A percentile compares a stretch with the other conserved stretches of the same genome.
phyloP scores from a whole-genome alignment of 495 filamentous ascomycete genomes.

The Daldinia caldariorum region DNA sequence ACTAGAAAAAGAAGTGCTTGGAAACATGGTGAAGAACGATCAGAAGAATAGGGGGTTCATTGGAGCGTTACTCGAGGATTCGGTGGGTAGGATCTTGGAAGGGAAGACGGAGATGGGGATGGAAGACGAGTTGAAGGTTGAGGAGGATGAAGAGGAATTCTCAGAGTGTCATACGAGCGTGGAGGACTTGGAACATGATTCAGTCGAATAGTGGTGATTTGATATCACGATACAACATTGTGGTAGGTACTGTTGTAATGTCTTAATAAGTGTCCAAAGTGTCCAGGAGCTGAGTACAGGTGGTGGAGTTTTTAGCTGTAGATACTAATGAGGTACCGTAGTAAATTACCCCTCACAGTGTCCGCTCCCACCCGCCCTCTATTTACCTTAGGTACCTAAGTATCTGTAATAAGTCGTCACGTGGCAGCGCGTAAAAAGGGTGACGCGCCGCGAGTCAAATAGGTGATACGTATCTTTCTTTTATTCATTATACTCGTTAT shows the following conservation, averaged over 20 bases:
- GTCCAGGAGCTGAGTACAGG: neutral
- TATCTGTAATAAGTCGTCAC: neutral
- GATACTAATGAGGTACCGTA: no score
- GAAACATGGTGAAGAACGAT: slow-evolving; percentile 45
- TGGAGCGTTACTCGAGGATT: slow-evolving; percentile 49
- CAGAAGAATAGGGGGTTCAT: slow-evolving; percentile 49
- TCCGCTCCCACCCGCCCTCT: neutral
- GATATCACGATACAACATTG: neutral
- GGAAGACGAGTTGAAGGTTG: slow-evolving; percentile 9
- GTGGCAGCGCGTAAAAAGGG: neutral
- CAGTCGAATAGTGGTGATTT: neutral
- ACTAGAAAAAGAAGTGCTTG: slow-evolving; percentile 46
- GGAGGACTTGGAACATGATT: neutral
- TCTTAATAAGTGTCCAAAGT: neutral
- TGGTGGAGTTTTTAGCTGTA: no score
- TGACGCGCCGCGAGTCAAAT: neutral
- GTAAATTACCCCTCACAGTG: slow-evolving; percentile 9
- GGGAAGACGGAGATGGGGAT: slow-evolving; percentile 20
- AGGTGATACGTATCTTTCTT: no score
- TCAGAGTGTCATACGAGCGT: slow-evolving; percentile 5
- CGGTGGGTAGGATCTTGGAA: slow-evolving; percentile 46
- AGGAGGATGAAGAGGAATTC: slow-evolving; percentile 13
- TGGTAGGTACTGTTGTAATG: neutral
- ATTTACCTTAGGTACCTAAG: neutral
- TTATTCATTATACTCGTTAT: neutral